Evolutionary conservation across 164 flowering plant species (phyloP).

Genomic region (Taxillus chinensis): DNA sequence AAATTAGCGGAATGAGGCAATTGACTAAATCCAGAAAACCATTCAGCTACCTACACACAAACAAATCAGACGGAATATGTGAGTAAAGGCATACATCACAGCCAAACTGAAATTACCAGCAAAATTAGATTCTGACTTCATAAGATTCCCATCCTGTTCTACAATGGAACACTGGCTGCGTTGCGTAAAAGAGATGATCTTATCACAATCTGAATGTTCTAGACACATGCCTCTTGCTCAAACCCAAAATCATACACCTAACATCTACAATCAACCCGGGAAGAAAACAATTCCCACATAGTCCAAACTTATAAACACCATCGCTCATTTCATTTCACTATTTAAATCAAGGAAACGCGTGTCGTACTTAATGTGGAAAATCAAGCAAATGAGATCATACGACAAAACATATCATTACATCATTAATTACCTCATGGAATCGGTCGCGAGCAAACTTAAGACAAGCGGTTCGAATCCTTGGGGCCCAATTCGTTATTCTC

Average conservation of each 20-base stretch:
- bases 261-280: neutral
- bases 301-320: neutral
- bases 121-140: no score
- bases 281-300: no score
- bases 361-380: no score
- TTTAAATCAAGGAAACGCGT: neutral
- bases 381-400: neutral
- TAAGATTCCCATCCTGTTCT: no score
- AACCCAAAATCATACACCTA: neutral
- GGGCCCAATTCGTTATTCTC: neutral
- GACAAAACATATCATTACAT: neutral
- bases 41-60: neutral
- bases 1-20: neutral
- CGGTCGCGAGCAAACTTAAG: constrained; percentile 62
- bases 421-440: constrained; percentile 36
- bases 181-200: no score
- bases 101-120: no score
- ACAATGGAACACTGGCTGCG: neutral
- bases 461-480: constrained; percentile 71
- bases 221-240: neutral
- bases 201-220: no score
- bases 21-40: neutral
- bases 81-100: no score
- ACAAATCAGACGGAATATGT: neutral
- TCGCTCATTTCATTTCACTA: neutral